Evolutionary conservation across 345 rosid species (phyloP).

Genomic region (Heritiera fomes): DNA sequence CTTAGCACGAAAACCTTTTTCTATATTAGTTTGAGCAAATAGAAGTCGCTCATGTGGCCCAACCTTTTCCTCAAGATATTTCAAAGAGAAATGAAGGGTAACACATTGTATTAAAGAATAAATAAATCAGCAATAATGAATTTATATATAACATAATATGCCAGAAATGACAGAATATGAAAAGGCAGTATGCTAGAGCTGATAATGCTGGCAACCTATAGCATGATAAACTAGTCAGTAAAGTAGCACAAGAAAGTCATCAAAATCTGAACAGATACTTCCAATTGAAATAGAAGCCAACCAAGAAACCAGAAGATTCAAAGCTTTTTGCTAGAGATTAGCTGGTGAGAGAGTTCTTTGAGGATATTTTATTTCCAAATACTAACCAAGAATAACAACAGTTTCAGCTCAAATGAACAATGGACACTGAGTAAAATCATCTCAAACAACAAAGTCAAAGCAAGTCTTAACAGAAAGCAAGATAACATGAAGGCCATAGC

Average conservation of each 20-base stretch:
- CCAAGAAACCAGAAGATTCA: conserved; percentile 42
- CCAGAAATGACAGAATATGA: conserved; percentile 44
- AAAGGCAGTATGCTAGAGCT: conserved; percentile 51
- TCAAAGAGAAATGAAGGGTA: conserved; percentile 29
- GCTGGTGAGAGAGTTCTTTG: conserved; percentile 42
- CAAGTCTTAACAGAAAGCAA: too few relatives aligned
- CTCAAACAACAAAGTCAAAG: too few relatives aligned
- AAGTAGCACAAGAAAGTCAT: not conserved
- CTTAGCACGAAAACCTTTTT: too few relatives aligned
- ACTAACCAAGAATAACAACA: conserved; percentile 27
- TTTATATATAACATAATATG: conserved; percentile 13
- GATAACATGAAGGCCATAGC: too few relatives aligned
- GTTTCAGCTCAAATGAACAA: too few relatives aligned
- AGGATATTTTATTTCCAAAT: conserved; percentile 56
- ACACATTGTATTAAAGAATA: not conserved
- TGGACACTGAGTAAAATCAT: too few relatives aligned
- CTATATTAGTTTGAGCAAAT: too few relatives aligned
- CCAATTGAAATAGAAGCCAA: not conserved
- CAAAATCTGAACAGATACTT: not conserved
- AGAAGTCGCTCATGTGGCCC: too few relatives aligned
- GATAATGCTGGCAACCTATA: too few relatives aligned
- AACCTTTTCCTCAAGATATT: conserved; percentile 36
- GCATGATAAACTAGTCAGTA: conserved; percentile 5
- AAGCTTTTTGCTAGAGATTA: conserved; percentile 38
- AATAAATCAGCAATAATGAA: not conserved